A percentile compares a stretch with the other conserved stretches of the same genome.
Conservation (phyloP, 192 early-diverging fungal genomes). For the Mortierella alpina region DNA sequence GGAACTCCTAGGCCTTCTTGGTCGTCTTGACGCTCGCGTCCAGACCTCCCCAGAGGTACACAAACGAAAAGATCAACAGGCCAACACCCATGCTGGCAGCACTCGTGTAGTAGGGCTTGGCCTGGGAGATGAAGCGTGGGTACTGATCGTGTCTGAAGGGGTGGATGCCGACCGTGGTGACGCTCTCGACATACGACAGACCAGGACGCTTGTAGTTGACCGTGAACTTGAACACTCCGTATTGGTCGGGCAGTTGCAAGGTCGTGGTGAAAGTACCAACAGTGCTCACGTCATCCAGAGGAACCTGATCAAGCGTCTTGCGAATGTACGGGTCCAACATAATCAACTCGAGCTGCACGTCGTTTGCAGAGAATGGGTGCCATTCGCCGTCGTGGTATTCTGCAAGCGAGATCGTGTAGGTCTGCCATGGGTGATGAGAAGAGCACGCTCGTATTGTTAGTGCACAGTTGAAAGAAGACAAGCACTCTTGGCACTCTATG, state of each 20-base stretch:
- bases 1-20: conserved; percentile 34
- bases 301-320: conserved; percentile 69
- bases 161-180: conserved; percentile 84
- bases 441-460: not conserved
- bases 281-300: conserved; percentile 36
- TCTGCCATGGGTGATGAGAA: conserved; percentile 52
- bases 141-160: conserved; percentile 97
- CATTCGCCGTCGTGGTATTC: conserved; percentile 85
- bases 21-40: conserved; percentile 44
- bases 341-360: conserved; percentile 91
- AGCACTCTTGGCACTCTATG: no score
- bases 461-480: not conserved
- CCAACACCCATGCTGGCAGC: conserved; percentile 85
- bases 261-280: conserved; percentile 57
- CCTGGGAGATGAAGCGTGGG: conserved; percentile 89
- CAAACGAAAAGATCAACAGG: conserved; percentile 85
- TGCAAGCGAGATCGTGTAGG: conserved; percentile 82
- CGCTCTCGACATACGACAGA: conserved; percentile 75
- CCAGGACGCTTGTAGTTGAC: conserved; percentile 94
- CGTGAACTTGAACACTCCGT: conserved; percentile 97
- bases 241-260: conserved; percentile 86
- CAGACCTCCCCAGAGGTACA: conserved; percentile 75
- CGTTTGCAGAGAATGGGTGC: conserved; percentile 82
- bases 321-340: conserved; percentile 99
- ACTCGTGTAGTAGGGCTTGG: conserved; percentile 95